Conservation (phyloP, 768 basidiomycete genomes). For the Naganishia friedmannii region DNA sequence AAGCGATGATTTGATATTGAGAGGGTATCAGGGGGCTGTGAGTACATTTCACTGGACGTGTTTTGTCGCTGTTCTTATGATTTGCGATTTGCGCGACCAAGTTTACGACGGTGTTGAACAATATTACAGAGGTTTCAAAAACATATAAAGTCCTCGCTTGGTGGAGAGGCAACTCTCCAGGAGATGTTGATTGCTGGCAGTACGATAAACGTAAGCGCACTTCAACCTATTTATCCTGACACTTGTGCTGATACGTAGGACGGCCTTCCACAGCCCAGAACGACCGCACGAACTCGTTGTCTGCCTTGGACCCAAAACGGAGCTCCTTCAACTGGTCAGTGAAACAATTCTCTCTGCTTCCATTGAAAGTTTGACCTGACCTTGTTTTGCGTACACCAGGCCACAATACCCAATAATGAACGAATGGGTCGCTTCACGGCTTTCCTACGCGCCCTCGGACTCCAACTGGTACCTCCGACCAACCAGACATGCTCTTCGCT, state of each 20-base stretch:
- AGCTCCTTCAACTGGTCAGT: slow-evolving; percentile 9
- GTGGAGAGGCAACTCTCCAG: slow-evolving; percentile 12
- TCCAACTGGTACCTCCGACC: slow-evolving; percentile 2
- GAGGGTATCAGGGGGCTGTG: slow-evolving; percentile 1
- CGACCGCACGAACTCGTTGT: slow-evolving; percentile 7
- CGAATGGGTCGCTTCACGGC: neutral
- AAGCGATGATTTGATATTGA: neutral
- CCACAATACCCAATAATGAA: slow-evolving; percentile 14
- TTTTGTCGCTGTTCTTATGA: too few species aligned
- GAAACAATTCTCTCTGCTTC: neutral
- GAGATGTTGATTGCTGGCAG: slow-evolving; percentile 22
- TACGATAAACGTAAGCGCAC: slow-evolving; percentile 14
- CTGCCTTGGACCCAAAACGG: neutral
- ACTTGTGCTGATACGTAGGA: neutral
- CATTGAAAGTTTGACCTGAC: neutral
- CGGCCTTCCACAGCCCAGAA: neutral
- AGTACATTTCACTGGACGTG: neutral
- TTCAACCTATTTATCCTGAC: neutral
- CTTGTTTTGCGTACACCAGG: neutral
- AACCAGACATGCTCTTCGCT: slow-evolving; percentile 3
- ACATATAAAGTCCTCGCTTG: slow-evolving; percentile 14
- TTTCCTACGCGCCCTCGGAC: slow-evolving; percentile 7
- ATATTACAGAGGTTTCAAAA: neutral
- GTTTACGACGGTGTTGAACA: neutral
- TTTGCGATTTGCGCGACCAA: neutral